Evolutionary conservation across 257 asterid species (phyloP), one percentile per base, ranked within the genome.

Genomic region (Cruciata laevipes): DNA sequence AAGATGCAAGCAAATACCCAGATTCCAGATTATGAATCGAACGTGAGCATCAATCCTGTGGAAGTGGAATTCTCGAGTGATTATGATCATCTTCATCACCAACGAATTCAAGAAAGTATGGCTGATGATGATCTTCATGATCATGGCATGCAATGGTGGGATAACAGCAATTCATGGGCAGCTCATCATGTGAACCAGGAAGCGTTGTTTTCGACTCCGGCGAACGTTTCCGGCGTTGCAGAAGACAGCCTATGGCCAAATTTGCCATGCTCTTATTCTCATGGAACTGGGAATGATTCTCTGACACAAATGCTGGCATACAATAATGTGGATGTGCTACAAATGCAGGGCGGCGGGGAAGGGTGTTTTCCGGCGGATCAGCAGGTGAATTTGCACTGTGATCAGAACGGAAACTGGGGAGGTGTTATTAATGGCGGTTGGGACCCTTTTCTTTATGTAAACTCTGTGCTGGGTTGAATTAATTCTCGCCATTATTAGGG

Each of bases 401-500:
- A 84, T 27, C 30, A 27, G 31, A 80, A 63, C 59, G 61, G 61
- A 66, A 72, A 63, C 61, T 89, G 88, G 94, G 72, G 65, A 49
- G 74, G 81, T 72, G 78, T 70, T 35, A 74, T 70, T 35, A 74
- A 51, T 77, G n/a, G 67, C 79, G 63, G 71, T 69, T 86, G 88
- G 94, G 96, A 83, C 33, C 83, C 96, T 63, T 84, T 80, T 77
- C 90, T 78, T 63, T 79, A 74, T 69, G 81, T 83, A 55, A 82
- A 83, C 38, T 83, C 86, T 14, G 83, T 81, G 17, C 74, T 86
- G 16, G 87, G 83, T 24, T 74, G 73, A 74, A 8, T 56, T 18
- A 16, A 1, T 21, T 38, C 21, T 38, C 12, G n/a, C 30, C 31
- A 30, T 17, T 1, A 6, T 17, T 44, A 27, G 38, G 35, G 57